Evolutionary conservation across 805 yeast species (phyloP).

Genomic region (Saccharomycopsis microspora): DNA sequence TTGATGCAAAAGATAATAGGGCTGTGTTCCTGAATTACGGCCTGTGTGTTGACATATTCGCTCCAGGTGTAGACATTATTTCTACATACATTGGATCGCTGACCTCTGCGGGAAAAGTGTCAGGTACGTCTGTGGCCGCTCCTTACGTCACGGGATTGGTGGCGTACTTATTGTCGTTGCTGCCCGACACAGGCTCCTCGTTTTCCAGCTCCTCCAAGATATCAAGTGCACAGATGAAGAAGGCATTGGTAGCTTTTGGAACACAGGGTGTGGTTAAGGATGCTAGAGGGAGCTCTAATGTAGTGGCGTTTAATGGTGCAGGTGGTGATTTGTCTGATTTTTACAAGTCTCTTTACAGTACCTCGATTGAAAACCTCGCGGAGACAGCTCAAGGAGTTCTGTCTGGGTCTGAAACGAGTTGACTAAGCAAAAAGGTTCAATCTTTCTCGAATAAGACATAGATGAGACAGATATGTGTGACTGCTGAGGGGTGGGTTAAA

Average conservation of each 20-base stretch:
- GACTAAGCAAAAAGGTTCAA: no score
- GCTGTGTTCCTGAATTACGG: conserved; percentile 49
- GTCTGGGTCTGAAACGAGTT: no score
- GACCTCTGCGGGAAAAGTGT: conserved; percentile 36
- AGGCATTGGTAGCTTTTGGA: conserved; percentile 58
- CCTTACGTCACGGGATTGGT: conserved; percentile 49
- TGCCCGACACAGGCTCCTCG: conserved; percentile 62
- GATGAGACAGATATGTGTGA: no score
- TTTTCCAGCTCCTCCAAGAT: conserved; percentile 24
- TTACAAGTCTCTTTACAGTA: conserved; percentile 29
- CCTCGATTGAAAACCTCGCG: no score
- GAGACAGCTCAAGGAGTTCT: no score
- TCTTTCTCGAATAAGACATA: no score
- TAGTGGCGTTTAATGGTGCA: conserved; percentile 70
- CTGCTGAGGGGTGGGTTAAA: no score
- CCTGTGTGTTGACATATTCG: conserved; percentile 40
- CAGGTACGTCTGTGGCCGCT: conserved; percentile 57
- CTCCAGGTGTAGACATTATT: conserved; percentile 44
- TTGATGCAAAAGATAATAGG: conserved; percentile 31
- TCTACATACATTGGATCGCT: conserved; percentile 45
- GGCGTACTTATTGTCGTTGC: conserved; percentile 53
- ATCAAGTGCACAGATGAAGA: conserved; percentile 42
- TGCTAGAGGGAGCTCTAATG: conserved; percentile 62
- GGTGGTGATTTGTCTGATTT: conserved; percentile 57
- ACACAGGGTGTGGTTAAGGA: conserved; percentile 48